Conservation (phyloP, 345 rosid genomes). For the Laguncularia racemosa region DNA sequence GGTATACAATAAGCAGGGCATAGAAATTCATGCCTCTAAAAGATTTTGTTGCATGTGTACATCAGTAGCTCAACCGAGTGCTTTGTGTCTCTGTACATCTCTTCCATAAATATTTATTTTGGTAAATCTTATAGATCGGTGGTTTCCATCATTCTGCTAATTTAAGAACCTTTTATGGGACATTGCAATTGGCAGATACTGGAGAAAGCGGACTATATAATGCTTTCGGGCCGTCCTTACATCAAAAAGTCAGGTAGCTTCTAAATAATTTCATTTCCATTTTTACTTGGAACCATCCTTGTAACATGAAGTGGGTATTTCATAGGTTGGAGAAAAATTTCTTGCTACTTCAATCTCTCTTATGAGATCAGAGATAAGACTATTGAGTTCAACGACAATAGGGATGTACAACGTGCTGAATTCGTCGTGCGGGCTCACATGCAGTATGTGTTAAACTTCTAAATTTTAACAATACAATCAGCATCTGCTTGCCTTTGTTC, state of each 20-base stretch:
- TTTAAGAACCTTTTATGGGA: not conserved
- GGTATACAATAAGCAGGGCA: no score
- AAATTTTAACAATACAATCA: no score
- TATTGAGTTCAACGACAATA: conserved; percentile 79
- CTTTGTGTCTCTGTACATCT: no score
- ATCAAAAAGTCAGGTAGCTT: conserved; percentile 83
- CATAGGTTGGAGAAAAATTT: conserved; percentile 96
- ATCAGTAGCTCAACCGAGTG: no score
- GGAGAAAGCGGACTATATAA: conserved; percentile 80
- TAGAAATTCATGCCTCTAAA: no score
- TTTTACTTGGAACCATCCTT: conserved; percentile 2
- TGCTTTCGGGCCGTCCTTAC: conserved; percentile 80
- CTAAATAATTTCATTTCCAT: not conserved
- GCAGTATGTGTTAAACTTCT: conserved; percentile 48
- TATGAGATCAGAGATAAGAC: conserved; percentile 85
- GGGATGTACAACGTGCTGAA: conserved; percentile 92
- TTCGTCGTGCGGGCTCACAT: conserved; percentile 75
- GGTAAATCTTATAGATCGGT: not conserved
- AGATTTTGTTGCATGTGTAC: no score
- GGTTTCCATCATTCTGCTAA: not conserved
- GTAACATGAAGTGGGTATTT: conserved; percentile 10
- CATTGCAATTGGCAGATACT: conserved; percentile 49
- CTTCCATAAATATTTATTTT: no score
- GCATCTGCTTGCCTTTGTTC: no score
- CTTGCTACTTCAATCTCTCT: conserved; percentile 86